phyloP scores from a whole-genome alignment of 148 eudicot species.

The Chenopodium suecicum region DNA sequence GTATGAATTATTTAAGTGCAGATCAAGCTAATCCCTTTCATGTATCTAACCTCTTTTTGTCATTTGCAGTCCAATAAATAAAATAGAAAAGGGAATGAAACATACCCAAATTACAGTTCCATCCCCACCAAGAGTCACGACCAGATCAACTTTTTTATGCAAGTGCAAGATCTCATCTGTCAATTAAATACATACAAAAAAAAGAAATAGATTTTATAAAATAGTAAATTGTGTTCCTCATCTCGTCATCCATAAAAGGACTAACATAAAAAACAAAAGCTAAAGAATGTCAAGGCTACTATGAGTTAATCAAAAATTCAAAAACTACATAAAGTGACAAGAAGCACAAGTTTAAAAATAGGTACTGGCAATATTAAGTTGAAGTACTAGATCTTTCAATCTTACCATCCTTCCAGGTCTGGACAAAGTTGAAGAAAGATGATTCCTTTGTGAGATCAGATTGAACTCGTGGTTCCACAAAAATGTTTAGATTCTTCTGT shows the following conservation, averaged over 20 bases:
- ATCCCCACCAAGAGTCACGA: slow-evolving; percentile 98
- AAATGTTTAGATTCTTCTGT: slow-evolving; percentile 57
- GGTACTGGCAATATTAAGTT: background rate
- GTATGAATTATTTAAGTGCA: background rate
- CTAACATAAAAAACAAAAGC: background rate
- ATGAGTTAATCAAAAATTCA: background rate
- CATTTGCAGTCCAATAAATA: background rate
- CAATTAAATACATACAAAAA: background rate
- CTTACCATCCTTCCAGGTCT: slow-evolving; percentile 87
- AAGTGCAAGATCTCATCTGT: slow-evolving; percentile 68
- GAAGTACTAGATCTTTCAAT: background rate
- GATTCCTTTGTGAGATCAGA: slow-evolving; percentile 76
- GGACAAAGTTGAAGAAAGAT: slow-evolving; percentile 68
- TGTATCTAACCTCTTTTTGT: background rate
- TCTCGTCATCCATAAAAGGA: background rate
- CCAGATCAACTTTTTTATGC: slow-evolving; percentile 85
- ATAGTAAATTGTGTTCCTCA: background rate
- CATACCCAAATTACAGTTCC: slow-evolving; percentile 99
- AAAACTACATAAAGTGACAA: background rate
- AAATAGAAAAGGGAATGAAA: background rate
- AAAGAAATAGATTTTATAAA: too few relatives aligned
- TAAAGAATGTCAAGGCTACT: background rate
- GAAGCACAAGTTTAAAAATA: background rate
- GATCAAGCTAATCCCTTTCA: background rate
- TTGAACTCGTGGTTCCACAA: slow-evolving; percentile 86